These are phyloP conservation scores for Ceratobasidium sp. DNA, from an alignment of 1,284 basidiomycete species.

Conservation along the genomic window DNA sequence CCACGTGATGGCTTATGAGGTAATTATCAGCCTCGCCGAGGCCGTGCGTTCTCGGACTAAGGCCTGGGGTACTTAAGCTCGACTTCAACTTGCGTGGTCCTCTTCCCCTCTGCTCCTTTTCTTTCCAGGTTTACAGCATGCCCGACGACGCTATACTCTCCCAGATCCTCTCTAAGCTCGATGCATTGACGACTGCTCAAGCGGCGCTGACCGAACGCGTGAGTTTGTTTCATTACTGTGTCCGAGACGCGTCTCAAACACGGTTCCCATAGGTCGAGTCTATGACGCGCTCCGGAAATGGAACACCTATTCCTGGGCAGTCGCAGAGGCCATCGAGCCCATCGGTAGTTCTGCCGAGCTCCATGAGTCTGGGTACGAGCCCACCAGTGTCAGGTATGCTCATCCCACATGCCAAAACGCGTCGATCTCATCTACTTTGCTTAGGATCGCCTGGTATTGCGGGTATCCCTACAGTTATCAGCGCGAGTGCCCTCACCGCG, in stretches of 20 bases:
- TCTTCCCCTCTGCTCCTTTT: constrained; percentile 1
- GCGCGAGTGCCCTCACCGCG: constrained; percentile 42
- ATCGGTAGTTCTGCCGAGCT: constrained; percentile 36
- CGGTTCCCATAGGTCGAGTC: constrained; percentile 37
- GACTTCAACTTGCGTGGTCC: constrained; percentile 1
- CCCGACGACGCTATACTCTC: constrained; percentile 66
- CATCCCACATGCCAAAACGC: constrained; percentile 28
- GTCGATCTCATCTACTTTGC: constrained; percentile 36
- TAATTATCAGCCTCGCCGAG: constrained; percentile 20
- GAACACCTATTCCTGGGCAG: constrained; percentile 35
- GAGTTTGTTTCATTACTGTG: constrained; percentile 39
- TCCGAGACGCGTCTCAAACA: neutral
- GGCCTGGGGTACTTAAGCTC: constrained; percentile 10
- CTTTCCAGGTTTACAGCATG: constrained; percentile 1
- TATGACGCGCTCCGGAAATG: constrained; percentile 29
- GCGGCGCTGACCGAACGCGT: constrained; percentile 78
- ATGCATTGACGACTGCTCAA: constrained; percentile 71
- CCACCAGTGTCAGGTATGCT: constrained; percentile 27
- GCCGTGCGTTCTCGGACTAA: constrained; percentile 32
- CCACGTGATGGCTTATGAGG: constrained; percentile 18
- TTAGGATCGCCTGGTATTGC: constrained; percentile 44
- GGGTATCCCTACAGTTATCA: constrained; percentile 46
- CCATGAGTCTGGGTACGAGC: constrained; percentile 29
- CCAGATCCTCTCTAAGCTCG: constrained; percentile 73
- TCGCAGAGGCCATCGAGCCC: constrained; percentile 40